Conservation (phyloP, 2,329 filamentous ascomycete genomes). For the Polytolypa hystricis region DNA sequence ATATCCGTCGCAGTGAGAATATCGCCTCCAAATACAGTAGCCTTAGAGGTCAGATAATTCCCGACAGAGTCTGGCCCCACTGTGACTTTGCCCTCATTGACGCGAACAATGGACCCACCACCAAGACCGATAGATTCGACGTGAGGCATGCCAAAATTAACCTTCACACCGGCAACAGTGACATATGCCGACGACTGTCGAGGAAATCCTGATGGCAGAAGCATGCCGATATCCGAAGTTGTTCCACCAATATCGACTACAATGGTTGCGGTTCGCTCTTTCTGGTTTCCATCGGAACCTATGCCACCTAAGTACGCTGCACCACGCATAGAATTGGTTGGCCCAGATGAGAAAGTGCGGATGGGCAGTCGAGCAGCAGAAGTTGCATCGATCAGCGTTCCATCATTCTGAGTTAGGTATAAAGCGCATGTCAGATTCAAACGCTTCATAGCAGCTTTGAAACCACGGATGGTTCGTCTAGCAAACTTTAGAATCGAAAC, state of each 20-base stretch:
- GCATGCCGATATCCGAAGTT: conserved; percentile 48
- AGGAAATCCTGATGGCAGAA: conserved; percentile 49
- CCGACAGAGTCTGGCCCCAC: conserved; percentile 51
- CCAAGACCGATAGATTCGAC: conserved; percentile 47
- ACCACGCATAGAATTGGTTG: conserved; percentile 44
- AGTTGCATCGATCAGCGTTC: conserved; percentile 37
- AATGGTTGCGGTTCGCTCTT: conserved; percentile 20
- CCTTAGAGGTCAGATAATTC: conserved; percentile 37
- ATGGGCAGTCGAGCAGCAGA: conserved; percentile 40
- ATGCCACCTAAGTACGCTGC: conserved; percentile 28
- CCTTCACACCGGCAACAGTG: conserved; percentile 47
- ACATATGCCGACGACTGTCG: conserved; percentile 49
- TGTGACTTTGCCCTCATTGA: conserved; percentile 22
- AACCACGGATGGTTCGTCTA: conserved; percentile 34
- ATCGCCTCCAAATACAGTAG: conserved; percentile 43
- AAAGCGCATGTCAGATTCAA: conserved; percentile 36
- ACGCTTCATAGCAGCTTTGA: conserved; percentile 36
- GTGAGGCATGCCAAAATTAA: conserved; percentile 49
- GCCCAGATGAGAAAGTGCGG: conserved; percentile 41
- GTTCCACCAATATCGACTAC: conserved; percentile 53
- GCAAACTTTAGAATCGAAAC: conserved; percentile 39
- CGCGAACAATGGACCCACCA: conserved; percentile 39
- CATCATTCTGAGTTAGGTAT: conserved; percentile 44
- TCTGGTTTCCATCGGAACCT: conserved; percentile 1
- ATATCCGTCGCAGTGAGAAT: conserved; percentile 46